Evolutionary conservation across 352 stramenopile species (phyloP).

Genomic region (Phytophthora ramorum): DNA sequence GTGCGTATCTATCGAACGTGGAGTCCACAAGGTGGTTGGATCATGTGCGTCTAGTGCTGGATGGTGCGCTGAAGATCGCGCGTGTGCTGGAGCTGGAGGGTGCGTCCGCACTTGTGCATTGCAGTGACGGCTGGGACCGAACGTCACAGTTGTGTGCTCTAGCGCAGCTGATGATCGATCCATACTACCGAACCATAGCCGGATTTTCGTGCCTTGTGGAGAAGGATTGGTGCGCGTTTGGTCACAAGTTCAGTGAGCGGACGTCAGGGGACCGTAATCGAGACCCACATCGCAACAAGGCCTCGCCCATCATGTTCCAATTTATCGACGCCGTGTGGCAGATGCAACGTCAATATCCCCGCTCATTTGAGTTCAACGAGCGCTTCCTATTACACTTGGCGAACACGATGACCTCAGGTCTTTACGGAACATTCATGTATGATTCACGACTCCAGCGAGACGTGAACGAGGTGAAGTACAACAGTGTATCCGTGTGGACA

Average conservation of each 20-base stretch:
- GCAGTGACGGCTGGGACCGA: constrained; percentile 90
- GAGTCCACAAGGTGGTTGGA: constrained; percentile 87
- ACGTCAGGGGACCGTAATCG: constrained; percentile 74
- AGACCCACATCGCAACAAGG: constrained; percentile 79
- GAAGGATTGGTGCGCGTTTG: constrained; percentile 90
- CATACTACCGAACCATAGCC: constrained; percentile 87
- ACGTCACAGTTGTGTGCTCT: constrained; percentile 81
- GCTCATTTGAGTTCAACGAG: constrained; percentile 90
- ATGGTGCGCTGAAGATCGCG: constrained; percentile 86
- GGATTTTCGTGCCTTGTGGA: constrained; percentile 84
- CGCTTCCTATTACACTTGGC: constrained; percentile 81
- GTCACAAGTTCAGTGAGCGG: constrained; percentile 84
- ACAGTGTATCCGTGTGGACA: constrained; percentile 83
- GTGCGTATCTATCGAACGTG: constrained; percentile 71
- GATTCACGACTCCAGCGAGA: constrained; percentile 77
- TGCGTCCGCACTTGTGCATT: constrained; percentile 85
- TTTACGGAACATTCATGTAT: constrained; percentile 88
- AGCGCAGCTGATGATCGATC: constrained; percentile 90
- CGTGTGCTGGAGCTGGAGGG: constrained; percentile 86
- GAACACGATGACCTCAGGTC: constrained; percentile 79
- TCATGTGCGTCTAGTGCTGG: constrained; percentile 83
- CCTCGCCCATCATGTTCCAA: constrained; percentile 87
- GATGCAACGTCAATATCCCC: constrained; percentile 80
- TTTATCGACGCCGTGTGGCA: constrained; percentile 89
- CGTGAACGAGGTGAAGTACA: constrained; percentile 57